Base-by-base conservation (phyloP, 2,329 filamentous ascomycete species). In the Leptographium radiaticola region DNA sequence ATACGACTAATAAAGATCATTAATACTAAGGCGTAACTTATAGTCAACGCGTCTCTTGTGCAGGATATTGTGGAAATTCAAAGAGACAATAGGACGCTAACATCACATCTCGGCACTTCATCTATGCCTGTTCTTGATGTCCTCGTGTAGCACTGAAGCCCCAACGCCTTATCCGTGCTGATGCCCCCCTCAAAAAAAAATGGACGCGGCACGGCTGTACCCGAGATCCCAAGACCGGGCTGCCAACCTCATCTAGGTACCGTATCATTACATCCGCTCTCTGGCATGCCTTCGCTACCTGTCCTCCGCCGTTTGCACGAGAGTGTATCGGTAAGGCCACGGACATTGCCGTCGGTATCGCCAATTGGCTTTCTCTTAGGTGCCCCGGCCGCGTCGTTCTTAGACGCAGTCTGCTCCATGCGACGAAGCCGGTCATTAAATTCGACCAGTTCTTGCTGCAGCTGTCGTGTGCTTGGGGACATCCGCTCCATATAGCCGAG, bases 401-500 rank as follows among this genome's bases (percentile, higher is more conserved):
- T 30, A 5, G 9, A 12, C 36, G 18, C 15, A 18, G 13, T 30
- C 33, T 52, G 16, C 30, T 58, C 53, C 12, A 59, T 11, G 6
- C 5, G 18, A 16, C 36, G 36, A 8, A 57, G 1, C 31, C 51
- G 16, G 4, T 4, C 6, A 1, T 2, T 4, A 2, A 58, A 9
- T 1, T 2, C 10, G 9, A 33, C 18, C 1, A 61, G 9, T 20
- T 59, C 58, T 7, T 61, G 54, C 45, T 56, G 55, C 18, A 59
- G 15, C 39, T 59, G 59, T 6, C 53, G 57, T 15, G 47, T 10
- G 12, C 54, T 59, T 1, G 66, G 64, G 30, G 62, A 64, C 1
- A 67, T 30, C 2, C 59, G 54, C 43, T 66, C 64, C 33, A 75
- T 63, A 13, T 71, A 62, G 1, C 63, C 62, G 5, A 72, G 58